Evolutionary conservation across 768 basidiomycete genomes (phyloP).

Genomic region (Lactarius psammicola): DNA sequence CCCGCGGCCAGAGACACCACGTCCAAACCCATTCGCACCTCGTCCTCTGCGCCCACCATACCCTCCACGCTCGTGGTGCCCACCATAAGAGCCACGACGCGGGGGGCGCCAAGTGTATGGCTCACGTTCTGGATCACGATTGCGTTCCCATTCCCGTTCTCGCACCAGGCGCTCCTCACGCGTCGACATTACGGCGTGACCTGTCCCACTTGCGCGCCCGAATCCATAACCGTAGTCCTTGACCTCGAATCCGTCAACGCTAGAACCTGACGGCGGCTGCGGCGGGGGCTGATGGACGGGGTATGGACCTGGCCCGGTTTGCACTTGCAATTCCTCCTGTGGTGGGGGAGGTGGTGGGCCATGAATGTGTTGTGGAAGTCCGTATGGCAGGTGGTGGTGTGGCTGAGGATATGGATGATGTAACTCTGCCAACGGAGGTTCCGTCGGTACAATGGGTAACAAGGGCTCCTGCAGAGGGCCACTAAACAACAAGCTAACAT

Average conservation of each 20-base stretch:
- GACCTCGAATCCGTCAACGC: conserved; percentile 50
- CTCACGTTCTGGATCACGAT: conserved; percentile 30
- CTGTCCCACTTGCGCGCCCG: conserved; percentile 44
- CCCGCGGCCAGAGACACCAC: conserved; percentile 28
- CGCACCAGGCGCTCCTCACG: conserved; percentile 34
- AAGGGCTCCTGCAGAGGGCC: conserved; percentile 15
- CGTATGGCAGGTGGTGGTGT: conserved; percentile 18
- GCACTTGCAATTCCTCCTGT: conserved; percentile 22
- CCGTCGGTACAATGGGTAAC: conserved; percentile 7
- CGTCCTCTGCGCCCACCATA: conserved; percentile 29
- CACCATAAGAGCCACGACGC: conserved; percentile 37
- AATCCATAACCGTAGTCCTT: conserved; percentile 66
- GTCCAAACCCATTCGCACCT: conserved; percentile 34
- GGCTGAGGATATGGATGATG: conserved; percentile 17
- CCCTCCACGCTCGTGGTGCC: conserved; percentile 24
- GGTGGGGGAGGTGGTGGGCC: conserved; percentile 9
- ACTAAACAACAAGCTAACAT: conserved; percentile 23
- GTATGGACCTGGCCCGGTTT: conserved; percentile 24
- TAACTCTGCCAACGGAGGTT: conserved; percentile 18
- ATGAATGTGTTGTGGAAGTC: conserved; percentile 16
- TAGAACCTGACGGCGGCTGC: conserved; percentile 19
- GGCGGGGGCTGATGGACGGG: conserved; percentile 20
- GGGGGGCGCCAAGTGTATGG: conserved; percentile 33
- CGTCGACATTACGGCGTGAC: conserved; percentile 35
- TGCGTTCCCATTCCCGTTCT: conserved; percentile 36